Percentiles rank a stretch among this genome's conserved stretches.
These are phyloP conservation scores for Coleophoma eucalyptorum DNA, from an alignment of 2,329 filamentous ascomycete species.

Conservation along the genomic window DNA sequence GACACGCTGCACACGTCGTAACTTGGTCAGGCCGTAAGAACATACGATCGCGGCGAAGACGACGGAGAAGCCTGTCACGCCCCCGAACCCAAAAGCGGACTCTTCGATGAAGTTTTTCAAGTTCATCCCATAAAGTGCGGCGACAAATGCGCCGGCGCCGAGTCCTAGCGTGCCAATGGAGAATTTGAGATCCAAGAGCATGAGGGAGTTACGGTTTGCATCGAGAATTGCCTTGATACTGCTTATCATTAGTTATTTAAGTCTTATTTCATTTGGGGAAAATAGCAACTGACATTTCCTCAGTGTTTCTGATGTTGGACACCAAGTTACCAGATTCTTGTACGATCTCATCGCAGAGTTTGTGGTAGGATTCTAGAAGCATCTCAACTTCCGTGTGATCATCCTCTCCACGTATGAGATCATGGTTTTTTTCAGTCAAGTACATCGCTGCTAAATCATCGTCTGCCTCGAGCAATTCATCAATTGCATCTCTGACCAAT, in stretches of 20 bases:
- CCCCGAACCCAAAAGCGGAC: slow-evolving; percentile 78
- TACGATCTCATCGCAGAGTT: slow-evolving; percentile 96
- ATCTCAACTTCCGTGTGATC: slow-evolving; percentile 97
- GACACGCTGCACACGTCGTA: slow-evolving; percentile 82
- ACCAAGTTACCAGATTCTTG: slow-evolving; percentile 92
- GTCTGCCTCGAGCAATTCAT: slow-evolving; percentile 92
- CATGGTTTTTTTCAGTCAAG: slow-evolving; percentile 79
- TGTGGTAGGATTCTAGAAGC: slow-evolving; percentile 94
- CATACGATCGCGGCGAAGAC: slow-evolving; percentile 74
- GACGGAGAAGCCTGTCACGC: slow-evolving; percentile 68
- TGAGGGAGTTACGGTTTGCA: slow-evolving; percentile 95
- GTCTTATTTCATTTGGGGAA: too few species aligned
- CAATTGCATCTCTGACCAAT: slow-evolving; percentile 88
- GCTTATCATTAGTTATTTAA: slow-evolving; percentile 8
- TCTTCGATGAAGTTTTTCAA: slow-evolving; percentile 98
- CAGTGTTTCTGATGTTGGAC: slow-evolving; percentile 92
- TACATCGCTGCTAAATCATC: slow-evolving; percentile 97
- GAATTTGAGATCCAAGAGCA: slow-evolving; percentile 96
- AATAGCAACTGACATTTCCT: slow-evolving; percentile 75
- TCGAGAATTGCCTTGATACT: slow-evolving; percentile 96
- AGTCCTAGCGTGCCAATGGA: slow-evolving; percentile 93
- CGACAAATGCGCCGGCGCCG: slow-evolving; percentile 89
- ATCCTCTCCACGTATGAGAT: slow-evolving; percentile 69
- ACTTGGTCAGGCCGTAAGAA: slow-evolving; percentile 76
- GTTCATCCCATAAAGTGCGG: slow-evolving; percentile 99